phyloP scores from a whole-genome alignment of 2,329 filamentous ascomycete species.

The Aspergillus phoenicis region DNA sequence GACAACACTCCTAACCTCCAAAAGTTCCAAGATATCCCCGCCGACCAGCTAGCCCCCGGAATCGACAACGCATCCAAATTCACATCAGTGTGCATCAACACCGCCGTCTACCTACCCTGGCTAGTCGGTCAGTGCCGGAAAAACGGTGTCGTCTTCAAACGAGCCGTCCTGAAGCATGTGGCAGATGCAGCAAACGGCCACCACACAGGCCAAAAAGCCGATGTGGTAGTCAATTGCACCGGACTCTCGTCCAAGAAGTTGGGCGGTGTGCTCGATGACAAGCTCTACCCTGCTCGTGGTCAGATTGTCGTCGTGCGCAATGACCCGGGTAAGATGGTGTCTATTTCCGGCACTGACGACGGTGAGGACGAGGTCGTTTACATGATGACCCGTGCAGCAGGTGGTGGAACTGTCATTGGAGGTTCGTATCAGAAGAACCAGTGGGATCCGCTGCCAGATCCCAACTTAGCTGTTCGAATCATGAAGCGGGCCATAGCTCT shows the following conservation, averaged over 20 bases:
- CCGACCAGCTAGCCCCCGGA: constrained; percentile 61
- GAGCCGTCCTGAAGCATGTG: constrained; percentile 69
- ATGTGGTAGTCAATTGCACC: constrained; percentile 81
- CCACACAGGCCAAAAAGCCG: constrained; percentile 58
- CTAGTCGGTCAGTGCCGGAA: constrained; percentile 77
- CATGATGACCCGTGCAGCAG: constrained; percentile 74
- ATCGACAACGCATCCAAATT: constrained; percentile 75
- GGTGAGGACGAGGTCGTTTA: constrained; percentile 73
- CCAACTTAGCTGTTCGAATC: constrained; percentile 76
- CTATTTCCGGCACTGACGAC: constrained; percentile 72
- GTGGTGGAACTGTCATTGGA: constrained; percentile 85
- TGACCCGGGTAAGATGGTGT: constrained; percentile 69
- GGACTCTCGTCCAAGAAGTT: constrained; percentile 74
- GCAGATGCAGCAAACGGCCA: constrained; percentile 66
- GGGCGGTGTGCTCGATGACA: constrained; percentile 76
- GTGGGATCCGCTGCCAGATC: constrained; percentile 79
- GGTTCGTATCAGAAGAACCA: constrained; percentile 78
- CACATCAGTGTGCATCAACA: constrained; percentile 89
- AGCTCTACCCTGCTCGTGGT: constrained; percentile 74
- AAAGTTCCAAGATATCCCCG: constrained; percentile 63
- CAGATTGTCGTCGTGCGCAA: constrained; percentile 86
- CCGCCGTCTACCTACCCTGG: constrained; percentile 83
- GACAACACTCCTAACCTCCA: background rate
- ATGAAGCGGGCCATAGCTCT: constrained; percentile 66
- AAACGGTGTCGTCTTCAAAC: constrained; percentile 69